Conservation (phyloP, 2,329 filamentous ascomycete species). For the Clarireedia sp. region DNA sequence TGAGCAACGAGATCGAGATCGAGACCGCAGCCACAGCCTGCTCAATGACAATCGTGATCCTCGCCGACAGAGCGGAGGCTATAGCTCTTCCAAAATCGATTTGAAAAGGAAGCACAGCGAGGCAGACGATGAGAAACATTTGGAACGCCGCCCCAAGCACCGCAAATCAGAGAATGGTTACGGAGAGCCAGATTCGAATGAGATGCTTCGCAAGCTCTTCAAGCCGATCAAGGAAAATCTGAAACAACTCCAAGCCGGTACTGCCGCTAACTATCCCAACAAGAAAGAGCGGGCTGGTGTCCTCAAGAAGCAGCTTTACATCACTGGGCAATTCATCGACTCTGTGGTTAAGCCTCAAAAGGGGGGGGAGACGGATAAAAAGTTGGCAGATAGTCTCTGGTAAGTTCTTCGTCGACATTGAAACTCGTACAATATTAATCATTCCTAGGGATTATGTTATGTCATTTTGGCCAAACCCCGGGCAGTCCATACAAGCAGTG, state of each 20-base stretch:
- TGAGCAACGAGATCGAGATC: conserved; percentile 38
- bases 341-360: conserved; percentile 22
- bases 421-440: conserved; percentile 13
- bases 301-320: conserved; percentile 52
- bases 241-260: conserved; percentile 50
- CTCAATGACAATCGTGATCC: conserved; percentile 31
- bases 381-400: conserved; percentile 27
- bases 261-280: conserved; percentile 53
- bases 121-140: conserved; percentile 40
- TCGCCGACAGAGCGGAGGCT: conserved; percentile 17
- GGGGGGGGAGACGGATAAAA: conserved; percentile 16
- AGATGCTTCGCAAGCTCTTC: conserved; percentile 29
- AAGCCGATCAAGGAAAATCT: conserved; percentile 54
- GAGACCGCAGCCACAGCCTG: conserved; percentile 36
- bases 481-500: conserved; percentile 21
- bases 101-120: conserved; percentile 54
- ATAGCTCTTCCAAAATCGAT: conserved; percentile 32
- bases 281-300: conserved; percentile 54
- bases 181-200: conserved; percentile 13
- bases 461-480: conserved; percentile 27
- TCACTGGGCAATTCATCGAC: conserved; percentile 55
- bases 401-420: conserved; percentile 14
- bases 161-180: conserved; percentile 44
- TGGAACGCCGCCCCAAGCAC: conserved; percentile 43
- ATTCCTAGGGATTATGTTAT: conserved; percentile 28